Evolutionary conservation across 805 yeast species (phyloP).

Genomic region (Starmerella davenportii): DNA sequence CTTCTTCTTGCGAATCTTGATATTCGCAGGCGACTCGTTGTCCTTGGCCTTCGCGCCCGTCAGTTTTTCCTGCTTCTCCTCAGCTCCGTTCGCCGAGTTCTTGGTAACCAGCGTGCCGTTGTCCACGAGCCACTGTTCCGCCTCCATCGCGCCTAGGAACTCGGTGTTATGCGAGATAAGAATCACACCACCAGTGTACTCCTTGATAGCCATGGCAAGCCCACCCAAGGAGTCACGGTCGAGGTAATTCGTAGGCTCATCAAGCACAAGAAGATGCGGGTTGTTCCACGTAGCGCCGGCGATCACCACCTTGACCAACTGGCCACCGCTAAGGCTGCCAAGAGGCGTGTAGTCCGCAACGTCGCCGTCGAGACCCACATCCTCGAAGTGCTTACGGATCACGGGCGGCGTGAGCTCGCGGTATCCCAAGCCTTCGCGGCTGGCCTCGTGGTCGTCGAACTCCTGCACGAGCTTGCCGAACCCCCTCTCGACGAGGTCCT

Average conservation of each 20-base stretch:
- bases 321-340: conserved; percentile 96
- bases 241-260: conserved; percentile 98
- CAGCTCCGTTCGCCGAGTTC: conserved; percentile 22
- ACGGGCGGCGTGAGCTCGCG: conserved; percentile 84
- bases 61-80: conserved; percentile 31
- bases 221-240: conserved; percentile 98
- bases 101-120: conserved; percentile 72
- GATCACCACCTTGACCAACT: conserved; percentile 90
- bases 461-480: conserved; percentile 82
- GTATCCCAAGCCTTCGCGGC: conserved; percentile 97
- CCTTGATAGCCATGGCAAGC: conserved; percentile 90
- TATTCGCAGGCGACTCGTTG: conserved; percentile 87
- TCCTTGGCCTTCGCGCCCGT: conserved; percentile 26
- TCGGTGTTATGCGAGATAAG: conserved; percentile 97
- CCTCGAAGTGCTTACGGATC: conserved; percentile 91
- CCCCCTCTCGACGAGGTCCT: conserved; percentile 61
- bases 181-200: conserved; percentile 96
- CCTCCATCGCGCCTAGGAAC: conserved; percentile 92
- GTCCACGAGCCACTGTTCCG: conserved; percentile 96
- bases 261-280: conserved; percentile 89
- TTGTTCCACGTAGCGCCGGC: conserved; percentile 99
- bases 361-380: conserved; percentile 91
- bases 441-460: conserved; percentile 97
- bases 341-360: conserved; percentile 96
- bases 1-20: conserved; percentile 81